Percentiles rank a stretch among this genome's conserved stretches.
phyloP scores from a whole-genome alignment of 179 eudicot species.

The Silene coronaria region DNA sequence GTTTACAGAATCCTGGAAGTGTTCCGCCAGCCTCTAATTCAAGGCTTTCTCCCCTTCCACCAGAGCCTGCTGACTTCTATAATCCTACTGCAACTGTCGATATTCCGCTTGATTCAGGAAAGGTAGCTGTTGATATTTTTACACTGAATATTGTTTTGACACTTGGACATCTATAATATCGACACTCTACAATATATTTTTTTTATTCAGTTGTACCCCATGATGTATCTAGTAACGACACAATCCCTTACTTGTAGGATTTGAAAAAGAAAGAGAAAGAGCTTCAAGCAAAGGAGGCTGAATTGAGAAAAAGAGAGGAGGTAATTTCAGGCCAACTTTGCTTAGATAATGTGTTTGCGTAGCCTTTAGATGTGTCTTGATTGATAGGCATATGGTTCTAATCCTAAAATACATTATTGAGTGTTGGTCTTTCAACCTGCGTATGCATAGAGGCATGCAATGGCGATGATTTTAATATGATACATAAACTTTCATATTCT shows the following conservation, averaged over 20 bases:
- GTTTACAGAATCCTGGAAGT: slow-evolving; percentile 47
- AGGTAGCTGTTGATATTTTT: slow-evolving; percentile 37
- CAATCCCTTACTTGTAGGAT: slow-evolving; percentile 43
- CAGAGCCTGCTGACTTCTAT: slow-evolving; percentile 88
- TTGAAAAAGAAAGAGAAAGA: slow-evolving; percentile 87
- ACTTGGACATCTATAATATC: not conserved
- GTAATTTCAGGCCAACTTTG: slow-evolving; percentile 27
- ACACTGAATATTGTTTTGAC: not conserved
- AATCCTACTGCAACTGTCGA: slow-evolving; percentile 90
- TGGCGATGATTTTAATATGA: not conserved
- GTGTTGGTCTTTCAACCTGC: not conserved
- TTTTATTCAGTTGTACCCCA: not conserved
- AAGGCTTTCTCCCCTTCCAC: slow-evolving; percentile 86
- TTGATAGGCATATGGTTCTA: not conserved
- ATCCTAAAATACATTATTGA: not conserved
- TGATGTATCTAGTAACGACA: slow-evolving; percentile 4
- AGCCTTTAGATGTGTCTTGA: not conserved
- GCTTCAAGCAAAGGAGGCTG: slow-evolving; percentile 84
- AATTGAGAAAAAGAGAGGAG: slow-evolving; percentile 80
- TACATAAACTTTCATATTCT: not conserved
- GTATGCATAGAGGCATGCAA: not conserved
- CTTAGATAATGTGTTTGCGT: not conserved
- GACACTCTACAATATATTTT: not conserved
- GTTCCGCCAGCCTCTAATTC: slow-evolving; percentile 79
- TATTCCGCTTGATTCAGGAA: slow-evolving; percentile 73